Evolutionary conservation across 345 rosid genomes (phyloP).

Genomic region (Salix arbutifolia): DNA sequence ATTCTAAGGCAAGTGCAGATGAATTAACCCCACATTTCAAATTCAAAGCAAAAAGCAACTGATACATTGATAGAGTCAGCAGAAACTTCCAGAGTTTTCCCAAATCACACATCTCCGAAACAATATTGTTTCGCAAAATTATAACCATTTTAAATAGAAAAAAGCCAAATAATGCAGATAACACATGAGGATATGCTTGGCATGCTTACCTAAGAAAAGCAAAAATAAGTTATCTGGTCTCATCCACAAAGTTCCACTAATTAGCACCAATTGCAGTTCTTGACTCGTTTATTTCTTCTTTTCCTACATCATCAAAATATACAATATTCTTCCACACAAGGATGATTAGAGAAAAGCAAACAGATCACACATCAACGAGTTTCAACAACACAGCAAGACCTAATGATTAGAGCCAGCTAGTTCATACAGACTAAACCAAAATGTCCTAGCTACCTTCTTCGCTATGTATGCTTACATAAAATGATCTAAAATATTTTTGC

Average conservation of each 20-base stretch:
- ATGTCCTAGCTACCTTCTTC: constrained; percentile 22
- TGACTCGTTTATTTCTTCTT: background rate
- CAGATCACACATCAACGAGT: background rate
- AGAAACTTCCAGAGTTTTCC: background rate
- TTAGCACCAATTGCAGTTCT: constrained; percentile 4
- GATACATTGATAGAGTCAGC: background rate
- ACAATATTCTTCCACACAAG: constrained; percentile 10
- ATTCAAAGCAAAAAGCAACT: background rate
- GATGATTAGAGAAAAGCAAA: background rate
- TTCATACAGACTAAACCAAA: constrained; percentile 19
- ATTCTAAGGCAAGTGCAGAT: background rate
- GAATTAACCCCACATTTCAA: constrained; percentile 21
- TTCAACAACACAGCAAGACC: constrained; percentile 14
- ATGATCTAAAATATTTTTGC: constrained; percentile 10
- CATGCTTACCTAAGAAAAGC: constrained; percentile 21
- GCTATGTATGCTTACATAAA: constrained; percentile 18
- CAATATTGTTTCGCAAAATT: background rate
- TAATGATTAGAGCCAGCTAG: constrained; percentile 3
- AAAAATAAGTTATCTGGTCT: constrained; percentile 1
- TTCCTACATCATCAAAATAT: constrained; percentile 18
- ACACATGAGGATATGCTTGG: background rate
- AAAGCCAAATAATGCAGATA: background rate
- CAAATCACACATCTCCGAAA: background rate
- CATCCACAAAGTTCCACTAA: constrained; percentile 2
- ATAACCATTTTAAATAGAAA: background rate